phyloP scores from a whole-genome alignment of 2,329 filamentous ascomycete genomes.

The Diaporthe sp. region DNA sequence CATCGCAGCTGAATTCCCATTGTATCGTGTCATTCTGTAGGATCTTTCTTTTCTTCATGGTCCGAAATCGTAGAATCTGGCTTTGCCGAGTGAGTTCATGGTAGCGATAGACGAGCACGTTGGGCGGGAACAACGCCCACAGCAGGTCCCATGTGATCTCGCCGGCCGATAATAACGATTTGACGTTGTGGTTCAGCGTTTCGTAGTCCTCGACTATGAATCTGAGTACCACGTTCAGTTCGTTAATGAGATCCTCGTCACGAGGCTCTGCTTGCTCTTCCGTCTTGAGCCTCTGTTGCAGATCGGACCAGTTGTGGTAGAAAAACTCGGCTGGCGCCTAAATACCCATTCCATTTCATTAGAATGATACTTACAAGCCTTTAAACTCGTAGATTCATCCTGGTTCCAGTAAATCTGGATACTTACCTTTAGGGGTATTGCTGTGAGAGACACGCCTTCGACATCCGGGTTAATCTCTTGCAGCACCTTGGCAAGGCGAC shows the following conservation, averaged over 20 bases:
- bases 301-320: background rate
- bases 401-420: background rate
- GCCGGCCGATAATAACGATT: background rate
- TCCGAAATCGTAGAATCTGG: background rate
- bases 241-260: background rate
- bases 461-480: background rate
- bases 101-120: background rate
- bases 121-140: background rate
- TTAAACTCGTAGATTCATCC: accelerated
- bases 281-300: background rate
- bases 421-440: background rate
- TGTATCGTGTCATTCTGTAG: background rate
- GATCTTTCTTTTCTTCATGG: background rate
- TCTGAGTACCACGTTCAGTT: background rate
- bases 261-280: background rate
- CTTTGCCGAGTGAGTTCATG: background rate
- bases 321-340: background rate
- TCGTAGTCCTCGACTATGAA: background rate
- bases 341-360: background rate
- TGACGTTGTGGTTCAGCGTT: background rate
- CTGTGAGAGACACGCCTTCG: background rate
- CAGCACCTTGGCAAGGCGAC: background rate
- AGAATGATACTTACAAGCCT: background rate
- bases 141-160: background rate
- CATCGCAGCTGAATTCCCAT: background rate